Evolutionary conservation across 768 basidiomycete genomes (phyloP).

Genomic region (Clitopilus hobsonii): DNA sequence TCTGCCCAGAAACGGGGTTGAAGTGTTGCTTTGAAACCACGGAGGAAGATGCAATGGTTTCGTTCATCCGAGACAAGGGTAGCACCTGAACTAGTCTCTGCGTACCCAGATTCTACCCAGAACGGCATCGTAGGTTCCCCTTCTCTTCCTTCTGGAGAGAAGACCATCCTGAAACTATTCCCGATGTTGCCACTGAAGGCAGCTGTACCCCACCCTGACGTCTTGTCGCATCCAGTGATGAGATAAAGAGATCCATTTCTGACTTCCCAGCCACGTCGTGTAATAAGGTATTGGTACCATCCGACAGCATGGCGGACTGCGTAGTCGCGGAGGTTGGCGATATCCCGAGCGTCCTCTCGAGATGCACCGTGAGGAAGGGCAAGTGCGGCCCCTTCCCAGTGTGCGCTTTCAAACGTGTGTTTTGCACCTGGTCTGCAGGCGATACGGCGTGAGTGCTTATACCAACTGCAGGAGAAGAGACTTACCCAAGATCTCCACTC

Average conservation of each 20-base stretch:
- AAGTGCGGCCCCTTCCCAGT: slow-evolving; percentile 10
- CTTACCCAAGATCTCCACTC: not conserved
- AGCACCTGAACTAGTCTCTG: not conserved
- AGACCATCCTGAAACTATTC: not conserved
- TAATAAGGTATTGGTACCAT: slow-evolving; percentile 13
- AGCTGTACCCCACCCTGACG: slow-evolving; percentile 10
- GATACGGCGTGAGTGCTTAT: not conserved
- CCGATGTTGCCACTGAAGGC: not conserved
- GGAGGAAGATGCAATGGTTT: slow-evolving; percentile 10
- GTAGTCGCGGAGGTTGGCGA: slow-evolving; percentile 6
- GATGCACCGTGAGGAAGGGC: slow-evolving; percentile 11
- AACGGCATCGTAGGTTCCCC: not conserved
- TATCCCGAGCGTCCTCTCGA: not conserved
- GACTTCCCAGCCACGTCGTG: slow-evolving; percentile 3
- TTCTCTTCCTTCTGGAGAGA: not conserved
- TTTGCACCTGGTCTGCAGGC: not conserved
- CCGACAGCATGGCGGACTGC: slow-evolving; percentile 8
- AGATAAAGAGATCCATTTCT: slow-evolving; percentile 13
- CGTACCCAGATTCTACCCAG: not conserved
- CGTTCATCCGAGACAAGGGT: not conserved
- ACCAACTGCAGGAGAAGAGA: not conserved
- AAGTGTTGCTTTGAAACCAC: slow-evolving; percentile 9
- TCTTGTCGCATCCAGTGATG: slow-evolving; percentile 14
- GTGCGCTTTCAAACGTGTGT: not conserved
- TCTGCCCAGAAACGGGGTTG: slow-evolving; percentile 1